Evolutionary conservation across 179 eudicot genomes (phyloP).

Genomic region (Beta lomatogona): DNA sequence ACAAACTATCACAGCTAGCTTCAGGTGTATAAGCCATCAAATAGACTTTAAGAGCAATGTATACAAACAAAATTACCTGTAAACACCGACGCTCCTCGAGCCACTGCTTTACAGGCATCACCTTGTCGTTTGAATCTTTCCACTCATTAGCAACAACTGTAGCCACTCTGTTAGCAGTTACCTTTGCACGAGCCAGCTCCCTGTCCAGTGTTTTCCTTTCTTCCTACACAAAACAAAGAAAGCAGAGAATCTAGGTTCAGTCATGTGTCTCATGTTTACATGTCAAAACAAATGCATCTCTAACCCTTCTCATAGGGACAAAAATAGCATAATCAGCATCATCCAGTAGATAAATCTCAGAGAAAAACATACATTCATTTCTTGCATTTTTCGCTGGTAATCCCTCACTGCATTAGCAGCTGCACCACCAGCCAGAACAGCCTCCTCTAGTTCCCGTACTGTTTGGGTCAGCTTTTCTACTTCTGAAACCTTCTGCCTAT

Average conservation of each 20-base stretch:
- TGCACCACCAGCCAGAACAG: constrained; percentile 98
- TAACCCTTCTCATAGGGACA: constrained; percentile 6
- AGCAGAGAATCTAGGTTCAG: constrained; percentile 14
- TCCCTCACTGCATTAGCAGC: constrained; percentile 98
- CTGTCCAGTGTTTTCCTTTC: constrained; percentile 58
- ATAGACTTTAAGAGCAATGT: neutral
- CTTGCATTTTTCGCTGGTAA: constrained; percentile 94
- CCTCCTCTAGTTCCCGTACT: constrained; percentile 88
- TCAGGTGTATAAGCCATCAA: neutral
- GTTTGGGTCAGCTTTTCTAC: constrained; percentile 94
- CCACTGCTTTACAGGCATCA: constrained; percentile 62
- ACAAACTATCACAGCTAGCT: neutral
- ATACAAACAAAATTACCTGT: constrained; percentile 51
- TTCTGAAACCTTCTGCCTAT: constrained; percentile 91
- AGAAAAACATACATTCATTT: constrained; percentile 67
- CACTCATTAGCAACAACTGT: constrained; percentile 50
- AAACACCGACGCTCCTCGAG: constrained; percentile 84
- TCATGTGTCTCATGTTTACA: constrained; percentile 7
- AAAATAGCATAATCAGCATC: constrained; percentile 9
- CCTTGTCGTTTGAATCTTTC: constrained; percentile 52
- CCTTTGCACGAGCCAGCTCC: constrained; percentile 52
- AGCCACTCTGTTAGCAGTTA: constrained; percentile 48
- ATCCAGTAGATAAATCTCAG: neutral
- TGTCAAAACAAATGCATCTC: neutral
- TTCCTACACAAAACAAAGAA: constrained; percentile 51